Evolutionary conservation across 331 rosid species (phyloP).

Genomic region (Telfairia occidentalis): DNA sequence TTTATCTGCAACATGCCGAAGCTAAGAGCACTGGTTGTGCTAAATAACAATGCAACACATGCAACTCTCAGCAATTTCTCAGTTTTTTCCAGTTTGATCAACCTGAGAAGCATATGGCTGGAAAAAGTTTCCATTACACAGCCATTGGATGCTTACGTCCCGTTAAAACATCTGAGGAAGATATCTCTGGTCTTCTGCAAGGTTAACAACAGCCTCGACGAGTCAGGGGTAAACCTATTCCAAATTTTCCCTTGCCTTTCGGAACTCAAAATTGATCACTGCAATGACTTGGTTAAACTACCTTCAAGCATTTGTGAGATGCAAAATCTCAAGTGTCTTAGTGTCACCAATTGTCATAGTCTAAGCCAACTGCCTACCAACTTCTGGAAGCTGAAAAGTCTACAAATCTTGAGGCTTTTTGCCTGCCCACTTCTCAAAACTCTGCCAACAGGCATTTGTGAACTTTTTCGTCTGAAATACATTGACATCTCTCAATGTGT

Average conservation of each 20-base stretch:
- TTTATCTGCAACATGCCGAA: slow-evolving; percentile 71
- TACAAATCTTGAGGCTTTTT: slow-evolving; percentile 55
- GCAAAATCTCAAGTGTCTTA: slow-evolving; percentile 39
- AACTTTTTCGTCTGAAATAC: slow-evolving; percentile 38
- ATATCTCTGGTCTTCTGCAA: slow-evolving; percentile 60
- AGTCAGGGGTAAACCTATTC: slow-evolving; percentile 21
- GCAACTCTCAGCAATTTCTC: slow-evolving; percentile 40
- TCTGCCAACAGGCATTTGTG: slow-evolving; percentile 49
- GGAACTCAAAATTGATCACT: slow-evolving; percentile 76
- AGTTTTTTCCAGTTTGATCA: slow-evolving; percentile 29
- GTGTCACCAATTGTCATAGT: slow-evolving; percentile 76
- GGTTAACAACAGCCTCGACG: slow-evolving; percentile 35
- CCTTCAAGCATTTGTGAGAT: slow-evolving; percentile 58
- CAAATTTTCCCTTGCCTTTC: slow-evolving; percentile 44
- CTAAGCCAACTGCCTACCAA: slow-evolving; percentile 42
- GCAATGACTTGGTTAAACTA: slow-evolving; percentile 47
- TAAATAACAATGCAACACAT: slow-evolving; percentile 45
- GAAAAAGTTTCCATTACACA: slow-evolving; percentile 59
- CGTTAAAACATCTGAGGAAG: slow-evolving; percentile 35
- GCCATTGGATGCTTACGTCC: slow-evolving; percentile 22
- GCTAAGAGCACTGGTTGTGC: slow-evolving; percentile 50
- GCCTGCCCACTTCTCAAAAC: slow-evolving; percentile 51
- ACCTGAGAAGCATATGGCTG: slow-evolving; percentile 76
- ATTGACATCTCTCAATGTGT: slow-evolving; percentile 73
- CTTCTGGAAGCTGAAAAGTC: slow-evolving; percentile 32